Evolutionary conservation across 2,329 filamentous ascomycete species (phyloP), one percentile per base, ranked within the genome.

Genomic region (Hymenoscyphus salicellus): DNA sequence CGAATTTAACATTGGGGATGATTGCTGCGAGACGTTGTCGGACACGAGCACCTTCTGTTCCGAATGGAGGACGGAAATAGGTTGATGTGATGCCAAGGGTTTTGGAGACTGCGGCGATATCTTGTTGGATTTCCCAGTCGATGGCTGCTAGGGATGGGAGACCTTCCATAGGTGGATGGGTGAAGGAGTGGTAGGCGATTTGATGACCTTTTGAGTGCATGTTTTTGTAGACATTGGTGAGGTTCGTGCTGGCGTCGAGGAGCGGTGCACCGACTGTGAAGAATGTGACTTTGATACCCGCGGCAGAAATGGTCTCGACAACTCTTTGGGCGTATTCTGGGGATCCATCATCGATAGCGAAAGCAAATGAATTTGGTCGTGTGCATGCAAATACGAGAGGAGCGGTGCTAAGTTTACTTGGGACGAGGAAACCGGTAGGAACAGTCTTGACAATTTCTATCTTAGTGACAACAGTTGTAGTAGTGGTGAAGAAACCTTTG

Each of bases 51-150:
- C 87, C 88, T 72, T 90, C 84, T 33, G 82, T 89, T 49, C 88
- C 88, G 71, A 87, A 91, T 0, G 88, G 88, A 5, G 88, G 87
- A 5, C 88, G 84, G 81, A 90, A 90, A 77, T 90, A 90, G 46
- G 74, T 76, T 36, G 78, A 79, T 76, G 70, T 69, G 30, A 77
- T 75, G 58, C 77, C 73, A 70, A 79, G 76, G 1, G 74, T 73
- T 36, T 72, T 66, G 58, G 72, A 60, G 55, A 84, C 81, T 2
- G 83, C 80, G 33, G 78, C 77, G 69, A 86, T 81, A 75, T 86
- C 82, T 72, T 86, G 80, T 67, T 78, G 79, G 75, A 86, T 84
- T 74, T 87, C 85, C 84, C 84, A 87, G 77, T 87, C 85, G 63
- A 87, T 87, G 59, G 79, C 75, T 0, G 78, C 80, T 58, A 80